These are phyloP conservation scores for Fusarium staphyleae DNA, from an alignment of 2,329 filamentous ascomycete species.

Conservation along the genomic window DNA sequence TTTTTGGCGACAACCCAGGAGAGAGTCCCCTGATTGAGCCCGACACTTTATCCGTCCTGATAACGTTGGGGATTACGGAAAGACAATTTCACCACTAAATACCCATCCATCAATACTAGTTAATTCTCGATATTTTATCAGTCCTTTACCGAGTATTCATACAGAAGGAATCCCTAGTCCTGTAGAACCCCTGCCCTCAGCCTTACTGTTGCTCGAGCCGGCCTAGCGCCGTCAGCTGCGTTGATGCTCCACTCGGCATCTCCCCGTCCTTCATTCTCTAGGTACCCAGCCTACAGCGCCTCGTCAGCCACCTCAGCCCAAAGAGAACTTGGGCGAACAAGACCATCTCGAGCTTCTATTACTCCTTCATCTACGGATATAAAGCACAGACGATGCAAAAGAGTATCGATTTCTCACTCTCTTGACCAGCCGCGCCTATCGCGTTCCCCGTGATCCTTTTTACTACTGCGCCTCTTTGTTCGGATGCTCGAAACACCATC, in stretches of 20 bases:
- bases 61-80: too few relatives aligned
- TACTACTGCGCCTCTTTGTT: conserved; percentile 23
- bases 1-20: too few relatives aligned
- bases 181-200: conserved; percentile 32
- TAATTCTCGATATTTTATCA: too few relatives aligned
- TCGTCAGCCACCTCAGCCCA: conserved; percentile 36
- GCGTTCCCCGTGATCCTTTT: conserved; percentile 4
- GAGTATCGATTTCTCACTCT: too few relatives aligned
- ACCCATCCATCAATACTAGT: too few relatives aligned
- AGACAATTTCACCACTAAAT: too few relatives aligned
- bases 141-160: too few relatives aligned
- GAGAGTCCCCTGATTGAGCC: too few relatives aligned
- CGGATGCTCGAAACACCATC: conserved; percentile 6
- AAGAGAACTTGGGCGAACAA: background rate
- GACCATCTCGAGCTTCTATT: background rate
- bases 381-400: too few relatives aligned
- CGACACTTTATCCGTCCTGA: too few relatives aligned
- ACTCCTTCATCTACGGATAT: background rate
- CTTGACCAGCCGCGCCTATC: too few relatives aligned
- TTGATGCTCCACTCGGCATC: conserved; percentile 25
- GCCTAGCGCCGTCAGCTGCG: conserved; percentile 37
- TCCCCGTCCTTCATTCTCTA: conserved; percentile 7
- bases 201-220: conserved; percentile 37
- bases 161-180: conserved; percentile 6
- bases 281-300: conserved; percentile 22